Base-by-base conservation (phyloP, 768 basidiomycete species). In the Tremella mesenterica region DNA sequence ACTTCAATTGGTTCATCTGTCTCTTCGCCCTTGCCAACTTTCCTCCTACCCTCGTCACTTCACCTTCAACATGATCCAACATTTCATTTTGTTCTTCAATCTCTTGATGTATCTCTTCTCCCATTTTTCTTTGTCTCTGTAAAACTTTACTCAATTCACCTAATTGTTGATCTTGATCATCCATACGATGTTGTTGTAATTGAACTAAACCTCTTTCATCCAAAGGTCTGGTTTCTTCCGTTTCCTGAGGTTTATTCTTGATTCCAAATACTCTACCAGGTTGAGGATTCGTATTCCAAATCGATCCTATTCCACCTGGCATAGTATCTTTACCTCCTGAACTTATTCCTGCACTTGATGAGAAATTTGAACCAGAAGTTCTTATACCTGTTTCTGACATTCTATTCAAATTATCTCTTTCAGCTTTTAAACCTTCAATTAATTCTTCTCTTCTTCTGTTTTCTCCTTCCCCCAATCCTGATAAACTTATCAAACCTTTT, bases 391-490 rank as follows among this genome's bases (percentile, higher is more conserved):
- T 81, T 29, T 86, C 85, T 36, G 89, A 84, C 79, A 93, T 87
- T 77, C 82, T 82, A 33, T 82, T 81, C 53, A 95, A 77, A 76
- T 85, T 87, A 76, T 86, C 86, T 76, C 87, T 85, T 70, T 96
- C 92, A 69, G 91, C 89, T 74, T 86, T 85, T 61, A 96, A 76
- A 54, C 85, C 79, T 50, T 84, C 85, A 47, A 91, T 83, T 83
- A 95, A 84, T 65, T 91, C 92, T 56, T 84, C 84, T 57, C 93
- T 78, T 52, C 93, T 77, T 74, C 85, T 84, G 64, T 89, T 77
- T 77, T 97, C 93, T n/a, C 93, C 93, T 71, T 89, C 83, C 59
- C 81, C 84, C 79, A 96, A 80, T 31, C 86, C 88, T 36, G 77
- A 76, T 31, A 88, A 77, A 34, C 76, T 79, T 62, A 80, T 77